These are phyloP conservation scores for Trichoderma gamsii DNA, from an alignment of 495 filamentous ascomycete genomes.

Conservation along the genomic window DNA sequence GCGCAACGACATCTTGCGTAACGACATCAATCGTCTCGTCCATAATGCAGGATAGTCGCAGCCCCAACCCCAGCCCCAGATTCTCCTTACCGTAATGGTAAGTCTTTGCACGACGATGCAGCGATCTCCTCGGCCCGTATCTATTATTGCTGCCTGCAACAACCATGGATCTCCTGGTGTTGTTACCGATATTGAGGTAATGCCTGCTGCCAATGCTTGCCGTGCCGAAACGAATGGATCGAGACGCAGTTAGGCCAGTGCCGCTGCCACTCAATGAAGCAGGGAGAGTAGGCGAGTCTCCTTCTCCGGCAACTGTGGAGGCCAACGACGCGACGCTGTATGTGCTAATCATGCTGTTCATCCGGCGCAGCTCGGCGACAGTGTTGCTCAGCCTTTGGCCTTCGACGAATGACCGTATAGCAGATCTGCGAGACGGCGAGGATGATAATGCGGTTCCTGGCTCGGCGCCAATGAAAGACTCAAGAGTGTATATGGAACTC, in stretches of 20 bases:
- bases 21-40: neutral
- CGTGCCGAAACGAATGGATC: neutral
- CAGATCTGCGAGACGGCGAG: neutral
- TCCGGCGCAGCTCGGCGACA: constrained; percentile 30
- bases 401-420: neutral
- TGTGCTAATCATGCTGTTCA: constrained; percentile 31
- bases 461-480: neutral
- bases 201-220: constrained; percentile 22
- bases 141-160: neutral
- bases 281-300: constrained; percentile 24
- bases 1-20: neutral
- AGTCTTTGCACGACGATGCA: neutral
- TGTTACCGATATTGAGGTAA: constrained; percentile 27
- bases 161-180: neutral
- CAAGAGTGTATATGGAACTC: neutral
- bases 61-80: neutral
- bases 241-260: constrained; percentile 19
- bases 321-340: constrained; percentile 20
- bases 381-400: constrained; percentile 16
- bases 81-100: constrained; percentile 1
- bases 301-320: neutral
- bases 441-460: neutral
- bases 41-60: neutral
- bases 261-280: constrained; percentile 27
- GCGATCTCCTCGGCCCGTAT: neutral